These are phyloP conservation scores for Kazachstania martiniae DNA, from an alignment of 805 yeast genomes.

Conservation along the genomic window DNA sequence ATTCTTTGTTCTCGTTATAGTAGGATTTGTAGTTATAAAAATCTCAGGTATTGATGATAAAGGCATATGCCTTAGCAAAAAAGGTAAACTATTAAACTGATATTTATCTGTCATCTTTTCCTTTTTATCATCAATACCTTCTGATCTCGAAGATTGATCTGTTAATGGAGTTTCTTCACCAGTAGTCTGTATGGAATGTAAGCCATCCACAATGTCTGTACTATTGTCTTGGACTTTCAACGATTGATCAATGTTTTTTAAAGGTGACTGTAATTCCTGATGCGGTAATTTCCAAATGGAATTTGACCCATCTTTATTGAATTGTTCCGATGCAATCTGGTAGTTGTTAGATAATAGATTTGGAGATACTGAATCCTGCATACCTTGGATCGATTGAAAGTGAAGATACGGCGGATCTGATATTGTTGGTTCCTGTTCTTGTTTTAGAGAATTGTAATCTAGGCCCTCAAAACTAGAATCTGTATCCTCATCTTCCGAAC, in stretches of 20 bases:
- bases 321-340: slow-evolving; percentile 5
- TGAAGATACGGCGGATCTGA: slow-evolving; percentile 11
- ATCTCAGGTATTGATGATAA: slow-evolving; percentile 48
- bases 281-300: slow-evolving; percentile 21
- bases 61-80: slow-evolving; percentile 54
- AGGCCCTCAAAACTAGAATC: slow-evolving; percentile 20
- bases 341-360: slow-evolving; percentile 5
- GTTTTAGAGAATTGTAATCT: slow-evolving; percentile 13
- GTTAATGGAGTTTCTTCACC: neutral
- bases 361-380: slow-evolving; percentile 10
- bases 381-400: slow-evolving; percentile 7
- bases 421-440: slow-evolving; percentile 11
- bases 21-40: slow-evolving; percentile 27
- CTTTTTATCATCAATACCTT: neutral
- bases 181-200: too few relatives aligned
- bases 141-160: too few relatives aligned
- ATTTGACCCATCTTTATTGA: slow-evolving; percentile 13
- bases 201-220: neutral
- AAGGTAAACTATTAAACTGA: slow-evolving; percentile 53
- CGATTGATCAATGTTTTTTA: slow-evolving; percentile 9
- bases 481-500: slow-evolving; percentile 26
- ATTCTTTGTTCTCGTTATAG: slow-evolving; percentile 7
- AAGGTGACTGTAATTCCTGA: slow-evolving; percentile 13
- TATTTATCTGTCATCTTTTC: neutral
- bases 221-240: neutral